Percentiles rank a stretch among this genome's conserved stretches.
phyloP scores from a whole-genome alignment of 768 basidiomycete species.

The Boletus sp. region DNA sequence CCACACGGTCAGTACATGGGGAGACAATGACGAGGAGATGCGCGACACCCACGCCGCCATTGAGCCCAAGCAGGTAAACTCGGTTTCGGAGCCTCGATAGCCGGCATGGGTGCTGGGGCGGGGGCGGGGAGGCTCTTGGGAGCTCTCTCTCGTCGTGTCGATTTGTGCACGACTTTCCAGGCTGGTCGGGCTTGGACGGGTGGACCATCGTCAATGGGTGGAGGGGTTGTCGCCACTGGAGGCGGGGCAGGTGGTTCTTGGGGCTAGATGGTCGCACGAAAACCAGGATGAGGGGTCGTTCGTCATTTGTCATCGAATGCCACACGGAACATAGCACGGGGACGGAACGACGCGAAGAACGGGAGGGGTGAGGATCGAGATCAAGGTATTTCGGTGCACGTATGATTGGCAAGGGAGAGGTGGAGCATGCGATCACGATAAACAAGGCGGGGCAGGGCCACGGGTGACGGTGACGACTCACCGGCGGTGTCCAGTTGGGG shows the following conservation, averaged over 20 bases:
- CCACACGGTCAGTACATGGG: background rate
- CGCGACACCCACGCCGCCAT: slow-evolving; percentile 60
- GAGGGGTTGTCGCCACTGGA: slow-evolving; percentile 41
- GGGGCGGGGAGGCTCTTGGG: slow-evolving; percentile 41
- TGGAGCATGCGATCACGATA: background rate
- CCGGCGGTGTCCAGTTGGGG: slow-evolving; percentile 69
- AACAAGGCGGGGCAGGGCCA: background rate
- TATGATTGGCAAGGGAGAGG: background rate
- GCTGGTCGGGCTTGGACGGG: slow-evolving; percentile 56
- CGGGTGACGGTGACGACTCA: slow-evolving; percentile 25
- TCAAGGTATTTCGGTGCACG: background rate
- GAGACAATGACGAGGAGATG: background rate
- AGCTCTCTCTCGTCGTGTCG: slow-evolving; percentile 49
- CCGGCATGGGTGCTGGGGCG: slow-evolving; percentile 31
- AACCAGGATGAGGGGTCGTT: background rate
- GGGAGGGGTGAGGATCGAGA: background rate
- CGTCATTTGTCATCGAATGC: background rate
- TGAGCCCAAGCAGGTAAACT: slow-evolving; percentile 78
- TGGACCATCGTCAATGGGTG: slow-evolving; percentile 45
- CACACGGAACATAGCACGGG: no score
- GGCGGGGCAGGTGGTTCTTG: slow-evolving; percentile 38
- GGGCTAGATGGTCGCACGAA: slow-evolving; percentile 16
- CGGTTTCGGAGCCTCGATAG: slow-evolving; percentile 46
- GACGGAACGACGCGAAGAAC: background rate
- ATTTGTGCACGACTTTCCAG: slow-evolving; percentile 72